Conservation (phyloP, 2,329 filamentous ascomycete genomes). For the Cordyceps sp. region DNA sequence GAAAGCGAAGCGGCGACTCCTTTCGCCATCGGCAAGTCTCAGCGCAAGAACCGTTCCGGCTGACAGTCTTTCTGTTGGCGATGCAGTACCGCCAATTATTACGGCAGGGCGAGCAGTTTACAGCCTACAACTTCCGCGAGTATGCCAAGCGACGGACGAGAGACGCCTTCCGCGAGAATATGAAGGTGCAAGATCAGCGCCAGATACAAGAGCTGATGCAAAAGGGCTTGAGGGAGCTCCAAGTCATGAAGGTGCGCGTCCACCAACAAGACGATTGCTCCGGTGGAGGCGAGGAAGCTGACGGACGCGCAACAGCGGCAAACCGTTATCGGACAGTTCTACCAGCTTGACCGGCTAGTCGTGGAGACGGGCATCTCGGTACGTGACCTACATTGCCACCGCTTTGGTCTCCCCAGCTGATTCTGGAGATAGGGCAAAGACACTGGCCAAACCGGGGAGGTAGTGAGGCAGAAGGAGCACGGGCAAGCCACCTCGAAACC, state of each 20-base stretch:
- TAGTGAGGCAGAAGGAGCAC: slow-evolving; percentile 62
- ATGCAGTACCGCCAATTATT: slow-evolving; percentile 78
- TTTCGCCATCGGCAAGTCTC: too few relatives aligned
- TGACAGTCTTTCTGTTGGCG: background rate
- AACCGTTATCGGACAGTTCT: slow-evolving; percentile 90
- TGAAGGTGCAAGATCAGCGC: slow-evolving; percentile 53
- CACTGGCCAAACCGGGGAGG: slow-evolving; percentile 45
- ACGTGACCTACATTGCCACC: slow-evolving; percentile 7
- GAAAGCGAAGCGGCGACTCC: background rate
- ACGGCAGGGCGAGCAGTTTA: slow-evolving; percentile 72
- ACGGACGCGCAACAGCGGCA: slow-evolving; percentile 49
- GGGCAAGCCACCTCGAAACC: slow-evolving; percentile 37
- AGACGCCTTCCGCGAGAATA: slow-evolving; percentile 79
- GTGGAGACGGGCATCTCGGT: slow-evolving; percentile 76
- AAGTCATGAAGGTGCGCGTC: slow-evolving; percentile 93
- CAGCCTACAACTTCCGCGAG: slow-evolving; percentile 94
- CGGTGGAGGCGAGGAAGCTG: slow-evolving; percentile 4
- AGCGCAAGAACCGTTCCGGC: too few relatives aligned
- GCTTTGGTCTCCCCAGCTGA: background rate
- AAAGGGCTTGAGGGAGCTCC: slow-evolving; percentile 71
- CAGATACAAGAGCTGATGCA: slow-evolving; percentile 79
- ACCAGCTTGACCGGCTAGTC: slow-evolving; percentile 77
- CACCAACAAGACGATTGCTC: slow-evolving; percentile 4
- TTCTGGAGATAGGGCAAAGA: slow-evolving; percentile 45
- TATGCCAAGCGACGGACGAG: slow-evolving; percentile 83